Base-by-base conservation (phyloP, 306 rosid genomes). In the Geum urbanum region DNA sequence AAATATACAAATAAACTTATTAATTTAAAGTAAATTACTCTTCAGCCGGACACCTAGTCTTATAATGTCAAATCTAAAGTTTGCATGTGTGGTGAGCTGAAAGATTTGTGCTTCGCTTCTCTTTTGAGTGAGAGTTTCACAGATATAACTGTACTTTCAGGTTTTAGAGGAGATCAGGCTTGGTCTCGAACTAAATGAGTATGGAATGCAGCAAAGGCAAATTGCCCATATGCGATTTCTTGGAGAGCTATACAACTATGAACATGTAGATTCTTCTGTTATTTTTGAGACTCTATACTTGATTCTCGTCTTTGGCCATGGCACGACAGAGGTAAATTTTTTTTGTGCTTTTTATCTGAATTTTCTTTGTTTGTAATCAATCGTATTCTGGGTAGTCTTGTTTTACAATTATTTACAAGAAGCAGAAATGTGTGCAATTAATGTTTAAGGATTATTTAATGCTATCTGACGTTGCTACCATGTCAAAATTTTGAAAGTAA, bases 201-300 rank as follows among this genome's bases (percentile, higher is more conserved):
- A 95, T 75, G 97, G 97, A 80, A 87, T 91, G 97, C 99, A 95
- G 81, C 99, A 95, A 77, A 86, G 86, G 69, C 92, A 97, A 71
- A 75, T 95, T 79, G 95, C 99, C 24, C 86, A 89, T 79, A 94
- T 94, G 99, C 82, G 99, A 69, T 94, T 95, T 81, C 74, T 95
- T 63, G 99, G 99, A 77, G 99, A 95, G 80, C 88, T 95, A 75
- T 95, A 95, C 82, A 95, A 91, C 76, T 95, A 95, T 76, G 91
- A 95, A 84, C 99, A 88, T 84, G 97, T 89, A 8, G 99, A 95
- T 76, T 95, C 99, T 44, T 87, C 95, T 79, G 97, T 95, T 72
- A 88, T 95, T 72, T 95, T 95, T 80, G 99, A 95, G 83, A 95
- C 99, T 1, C 84, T 95, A 5, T 79, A 89, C 85, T 88, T 91